Base-by-base conservation (phyloP, 805 yeast genomes). In the Wickerhamomyces bisporus region DNA sequence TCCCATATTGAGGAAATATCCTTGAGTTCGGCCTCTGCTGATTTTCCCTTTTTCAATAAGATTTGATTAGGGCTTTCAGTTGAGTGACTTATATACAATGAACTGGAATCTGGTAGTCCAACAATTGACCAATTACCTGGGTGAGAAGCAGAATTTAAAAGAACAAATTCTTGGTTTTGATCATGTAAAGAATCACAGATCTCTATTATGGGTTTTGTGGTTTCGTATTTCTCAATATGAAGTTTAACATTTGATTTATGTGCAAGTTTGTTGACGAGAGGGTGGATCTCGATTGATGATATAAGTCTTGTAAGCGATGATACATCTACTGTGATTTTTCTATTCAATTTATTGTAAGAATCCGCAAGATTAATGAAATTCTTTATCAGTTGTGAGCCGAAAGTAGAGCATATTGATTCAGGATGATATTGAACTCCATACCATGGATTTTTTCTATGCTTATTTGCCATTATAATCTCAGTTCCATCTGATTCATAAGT, bases 391-490 rank as follows among this genome's bases (percentile, higher is more conserved):
- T 57, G 50, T 2, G 54, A 68, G 2, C 98, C 98, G 33, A 63
- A 50, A 12, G 69, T 65, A 0, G 97, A 87, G 50, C 96, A 86
- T 28, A 91, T 77, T 1, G 96, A 87, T 54, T 93, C 99, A 0
- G 98, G 98, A 53, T 93, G 99, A 53, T 89, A 94, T 53, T 93
- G 99, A 3, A 93, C 97, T 1, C 96, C 98, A 57, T 69, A 91
- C 64, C 83, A 84, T 0, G 97, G 97, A 16, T 64, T 60, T 0
- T 26, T 15, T 0, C 34, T 47, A 52, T 86, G 89, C 52, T 65
- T 72, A 0, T 73, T 93, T 1, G 95, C 96, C 99, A 93, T 93
- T 23, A 86, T 55, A 5, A 83, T 62, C 28, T 53, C 52, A 3
- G 65, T 64, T 24, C 45, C 58, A 4, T 66, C 66, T 26, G 29